Evolutionary conservation across 2,329 filamentous ascomycete species (phyloP).

Genomic region (Ophiostoma novo-ulmi): DNA sequence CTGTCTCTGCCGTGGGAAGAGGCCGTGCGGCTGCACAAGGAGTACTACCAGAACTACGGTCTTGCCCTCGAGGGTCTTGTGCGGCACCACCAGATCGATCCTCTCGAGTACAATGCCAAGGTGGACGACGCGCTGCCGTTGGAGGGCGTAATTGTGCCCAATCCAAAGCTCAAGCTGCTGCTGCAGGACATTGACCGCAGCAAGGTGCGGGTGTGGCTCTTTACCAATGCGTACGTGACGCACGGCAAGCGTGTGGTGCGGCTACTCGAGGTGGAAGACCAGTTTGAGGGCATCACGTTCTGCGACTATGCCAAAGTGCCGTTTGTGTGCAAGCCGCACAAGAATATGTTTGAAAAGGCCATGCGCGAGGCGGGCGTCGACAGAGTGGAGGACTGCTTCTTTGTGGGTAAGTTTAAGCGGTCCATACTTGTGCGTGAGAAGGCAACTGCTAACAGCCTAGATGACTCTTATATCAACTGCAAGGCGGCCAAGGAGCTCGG

Average conservation of each 20-base stretch:
- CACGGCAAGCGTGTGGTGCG: constrained; percentile 79
- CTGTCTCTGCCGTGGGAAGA: constrained; percentile 70
- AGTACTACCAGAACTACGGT: constrained; percentile 94
- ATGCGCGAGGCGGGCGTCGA: constrained; percentile 76
- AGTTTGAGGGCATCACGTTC: constrained; percentile 92
- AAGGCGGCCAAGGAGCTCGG: constrained; percentile 69
- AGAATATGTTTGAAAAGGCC: constrained; percentile 78
- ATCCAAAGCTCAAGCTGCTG: constrained; percentile 66
- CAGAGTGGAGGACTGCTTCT: constrained; percentile 71
- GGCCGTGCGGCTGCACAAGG: constrained; percentile 76
- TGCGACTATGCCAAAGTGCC: constrained; percentile 76
- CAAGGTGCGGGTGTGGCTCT: constrained; percentile 86
- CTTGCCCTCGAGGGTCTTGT: constrained; percentile 95
- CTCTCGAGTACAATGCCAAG: constrained; percentile 86
- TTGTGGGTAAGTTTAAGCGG: constrained; percentile 49
- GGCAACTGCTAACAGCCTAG: constrained; percentile 34
- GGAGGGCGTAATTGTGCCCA: constrained; percentile 74
- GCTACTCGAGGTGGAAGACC: constrained; percentile 74
- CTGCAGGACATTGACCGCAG: constrained; percentile 75
- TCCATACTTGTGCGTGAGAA: too few relatives aligned
- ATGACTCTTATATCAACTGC: constrained; percentile 84
- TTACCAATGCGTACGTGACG: constrained; percentile 92
- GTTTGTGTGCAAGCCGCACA: constrained; percentile 81
- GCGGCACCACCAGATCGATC: constrained; percentile 89
- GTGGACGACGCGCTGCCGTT: constrained; percentile 93